A percentile compares a stretch with the other conserved stretches of the same genome.
Conservation (phyloP, 176 grass and related monocot species). For the Tillandsia leiboldiana region DNA sequence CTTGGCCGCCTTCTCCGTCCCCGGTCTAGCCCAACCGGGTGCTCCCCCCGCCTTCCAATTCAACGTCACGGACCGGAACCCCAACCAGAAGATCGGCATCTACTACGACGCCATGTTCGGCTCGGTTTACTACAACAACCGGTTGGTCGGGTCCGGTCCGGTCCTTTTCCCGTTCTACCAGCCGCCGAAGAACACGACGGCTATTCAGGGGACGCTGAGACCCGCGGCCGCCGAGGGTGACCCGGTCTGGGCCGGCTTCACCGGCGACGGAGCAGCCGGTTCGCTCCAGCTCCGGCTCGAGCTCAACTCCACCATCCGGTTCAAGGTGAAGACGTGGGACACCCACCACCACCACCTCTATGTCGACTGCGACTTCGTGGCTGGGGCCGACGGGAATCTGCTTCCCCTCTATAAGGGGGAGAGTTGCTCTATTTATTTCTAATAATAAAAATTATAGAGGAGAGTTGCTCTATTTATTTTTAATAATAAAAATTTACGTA, state of each 20-base stretch:
- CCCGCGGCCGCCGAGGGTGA: slow-evolving; percentile 17
- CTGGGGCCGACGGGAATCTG: slow-evolving; percentile 35
- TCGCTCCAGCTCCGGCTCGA: slow-evolving; percentile 28
- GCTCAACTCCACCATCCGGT: slow-evolving; percentile 51
- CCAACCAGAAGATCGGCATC: slow-evolving; percentile 74
- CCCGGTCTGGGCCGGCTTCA: slow-evolving; percentile 24
- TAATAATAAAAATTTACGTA: background rate
- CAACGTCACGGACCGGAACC: slow-evolving; percentile 53
- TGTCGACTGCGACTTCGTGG: slow-evolving; percentile 31
- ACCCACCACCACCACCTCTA: slow-evolving; percentile 47
- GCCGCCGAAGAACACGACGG: slow-evolving; percentile 47
- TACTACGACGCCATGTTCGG: slow-evolving; percentile 31
- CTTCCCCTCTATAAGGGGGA: slow-evolving; percentile 22
- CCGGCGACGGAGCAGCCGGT: slow-evolving; percentile 30
- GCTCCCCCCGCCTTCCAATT: slow-evolving; percentile 34
- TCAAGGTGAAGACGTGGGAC: slow-evolving; percentile 73
- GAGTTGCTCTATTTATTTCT: slow-evolving; percentile 20
- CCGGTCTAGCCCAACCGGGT: slow-evolving; percentile 24
- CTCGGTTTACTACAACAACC: slow-evolving; percentile 46
- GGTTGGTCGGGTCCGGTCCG: slow-evolving; percentile 34
- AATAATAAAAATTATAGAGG: background rate
- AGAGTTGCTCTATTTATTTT: slow-evolving; percentile 19
- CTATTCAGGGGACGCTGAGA: slow-evolving; percentile 24
- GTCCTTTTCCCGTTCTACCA: slow-evolving; percentile 49
- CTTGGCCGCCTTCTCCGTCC: slow-evolving; percentile 38